Conservation (phyloP, 768 basidiomycete genomes). For the Phlebiopsis flavidoalba region DNA sequence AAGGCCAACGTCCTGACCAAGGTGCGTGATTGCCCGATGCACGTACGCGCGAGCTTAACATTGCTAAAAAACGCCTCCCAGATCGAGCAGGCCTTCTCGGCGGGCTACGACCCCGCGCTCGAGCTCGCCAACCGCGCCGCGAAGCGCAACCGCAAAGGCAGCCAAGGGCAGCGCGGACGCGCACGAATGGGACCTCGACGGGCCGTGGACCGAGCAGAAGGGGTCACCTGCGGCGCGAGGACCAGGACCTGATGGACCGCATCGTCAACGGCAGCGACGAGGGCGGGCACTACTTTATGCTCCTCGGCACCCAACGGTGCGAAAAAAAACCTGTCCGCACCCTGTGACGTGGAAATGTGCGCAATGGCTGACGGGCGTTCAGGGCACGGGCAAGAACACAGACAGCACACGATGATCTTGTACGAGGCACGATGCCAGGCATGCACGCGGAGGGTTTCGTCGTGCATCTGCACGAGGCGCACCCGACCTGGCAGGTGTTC, state of each 20-base stretch:
- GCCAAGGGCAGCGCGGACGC: slow-evolving; percentile 9
- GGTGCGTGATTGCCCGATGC: slow-evolving; percentile 32
- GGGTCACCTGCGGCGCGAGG: slow-evolving; percentile 66
- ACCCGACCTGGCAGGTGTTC: slow-evolving; percentile 85
- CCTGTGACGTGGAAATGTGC: slow-evolving; percentile 6
- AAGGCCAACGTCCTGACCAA: slow-evolving; percentile 78
- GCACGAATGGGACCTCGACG: slow-evolving; percentile 28
- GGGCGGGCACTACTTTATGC: slow-evolving; percentile 66
- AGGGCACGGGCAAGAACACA: slow-evolving; percentile 85
- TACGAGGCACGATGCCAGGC: slow-evolving; percentile 73
- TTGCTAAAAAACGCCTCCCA: slow-evolving; percentile 22
- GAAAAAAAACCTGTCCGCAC: no score
- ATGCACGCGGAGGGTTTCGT: slow-evolving; percentile 69
- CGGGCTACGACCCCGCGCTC: slow-evolving; percentile 81
- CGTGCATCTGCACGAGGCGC: slow-evolving; percentile 64
- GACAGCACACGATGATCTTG: slow-evolving; percentile 81
- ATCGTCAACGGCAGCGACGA: slow-evolving; percentile 77
- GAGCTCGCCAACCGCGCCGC: slow-evolving; percentile 52
- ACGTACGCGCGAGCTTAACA: background rate
- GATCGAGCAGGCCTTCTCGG: slow-evolving; percentile 75
- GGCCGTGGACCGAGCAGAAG: slow-evolving; percentile 46
- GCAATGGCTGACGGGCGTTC: slow-evolving; percentile 7
- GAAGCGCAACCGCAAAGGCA: slow-evolving; percentile 25
- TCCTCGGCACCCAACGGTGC: slow-evolving; percentile 76
- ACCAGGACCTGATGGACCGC: slow-evolving; percentile 71